Conservation (phyloP, 441 rosid genomes). For the Mallotus japonicus region DNA sequence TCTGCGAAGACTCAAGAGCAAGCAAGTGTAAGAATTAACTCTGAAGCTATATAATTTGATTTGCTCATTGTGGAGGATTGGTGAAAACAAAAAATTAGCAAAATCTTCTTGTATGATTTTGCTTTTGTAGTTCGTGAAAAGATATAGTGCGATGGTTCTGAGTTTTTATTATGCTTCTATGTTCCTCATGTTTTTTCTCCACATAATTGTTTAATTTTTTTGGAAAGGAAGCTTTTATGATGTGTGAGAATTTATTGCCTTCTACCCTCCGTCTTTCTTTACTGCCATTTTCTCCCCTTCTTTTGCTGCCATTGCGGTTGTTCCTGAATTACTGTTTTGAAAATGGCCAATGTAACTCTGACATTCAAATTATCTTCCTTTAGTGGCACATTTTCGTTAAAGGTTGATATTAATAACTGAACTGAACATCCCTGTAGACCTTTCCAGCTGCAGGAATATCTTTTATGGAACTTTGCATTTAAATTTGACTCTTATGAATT, state of each 20-base stretch:
- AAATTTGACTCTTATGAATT: background rate
- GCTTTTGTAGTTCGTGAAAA: background rate
- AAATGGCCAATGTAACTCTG: background rate
- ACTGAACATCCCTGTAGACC: background rate
- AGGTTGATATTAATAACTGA: background rate
- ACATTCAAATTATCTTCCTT: background rate
- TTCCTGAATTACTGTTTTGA: background rate
- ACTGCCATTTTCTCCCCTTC: background rate
- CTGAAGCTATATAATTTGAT: conserved; percentile 13
- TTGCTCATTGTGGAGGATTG: background rate
- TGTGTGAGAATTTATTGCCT: background rate
- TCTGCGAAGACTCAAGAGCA: conserved; percentile 70
- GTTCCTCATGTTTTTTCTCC: no score
- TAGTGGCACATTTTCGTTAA: background rate
- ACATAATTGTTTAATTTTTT: background rate
- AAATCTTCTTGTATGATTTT: background rate
- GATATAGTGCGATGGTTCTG: background rate
- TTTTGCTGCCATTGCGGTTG: background rate
- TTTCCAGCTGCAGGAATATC: background rate
- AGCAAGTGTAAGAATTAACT: conserved; percentile 57
- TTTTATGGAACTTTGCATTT: background rate
- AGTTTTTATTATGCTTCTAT: background rate
- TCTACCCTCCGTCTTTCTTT: background rate
- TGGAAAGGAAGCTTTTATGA: background rate
- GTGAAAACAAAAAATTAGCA: background rate